Percentiles rank a stretch among this genome's conserved stretches.
These are phyloP conservation scores for Yarrowia sp. DNA, from an alignment of 805 yeast genomes.

Conservation along the genomic window DNA sequence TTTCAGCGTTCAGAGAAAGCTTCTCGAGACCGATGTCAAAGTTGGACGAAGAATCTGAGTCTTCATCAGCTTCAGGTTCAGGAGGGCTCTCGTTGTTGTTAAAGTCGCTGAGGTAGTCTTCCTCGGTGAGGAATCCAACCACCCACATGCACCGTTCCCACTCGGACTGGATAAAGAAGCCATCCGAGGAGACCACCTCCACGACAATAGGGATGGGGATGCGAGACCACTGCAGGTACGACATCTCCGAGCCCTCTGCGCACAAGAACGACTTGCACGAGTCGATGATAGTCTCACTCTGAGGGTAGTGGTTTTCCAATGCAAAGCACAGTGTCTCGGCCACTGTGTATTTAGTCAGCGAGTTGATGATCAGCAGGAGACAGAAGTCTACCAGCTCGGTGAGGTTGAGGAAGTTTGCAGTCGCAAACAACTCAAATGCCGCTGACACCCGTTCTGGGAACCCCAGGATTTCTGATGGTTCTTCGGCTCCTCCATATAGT, in stretches of 20 bases:
- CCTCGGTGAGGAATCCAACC: slow-evolving; percentile 37
- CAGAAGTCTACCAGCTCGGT: slow-evolving; percentile 47
- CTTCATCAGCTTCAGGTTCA: background rate
- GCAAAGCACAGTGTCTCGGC: slow-evolving; percentile 45
- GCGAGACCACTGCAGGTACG: slow-evolving; percentile 48
- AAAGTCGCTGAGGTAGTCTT: slow-evolving; percentile 1
- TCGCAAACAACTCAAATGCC: slow-evolving; percentile 27
- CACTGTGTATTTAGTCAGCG: slow-evolving; percentile 42
- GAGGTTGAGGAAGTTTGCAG: slow-evolving; percentile 50
- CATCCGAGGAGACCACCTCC: slow-evolving; percentile 49
- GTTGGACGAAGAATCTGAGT: slow-evolving; percentile 6
- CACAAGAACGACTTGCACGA: slow-evolving; percentile 49
- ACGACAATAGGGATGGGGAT: slow-evolving; percentile 46
- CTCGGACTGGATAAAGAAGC: slow-evolving; percentile 54
- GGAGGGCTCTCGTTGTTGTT: background rate
- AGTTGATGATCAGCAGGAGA: slow-evolving; percentile 43
- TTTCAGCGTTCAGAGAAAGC: background rate
- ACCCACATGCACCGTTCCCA: slow-evolving; percentile 55
- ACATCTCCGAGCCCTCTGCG: slow-evolving; percentile 51
- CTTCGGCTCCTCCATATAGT: slow-evolving; percentile 45
- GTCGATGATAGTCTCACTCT: slow-evolving; percentile 48
- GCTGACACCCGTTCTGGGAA: slow-evolving; percentile 15
- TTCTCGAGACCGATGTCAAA: slow-evolving; percentile 14
- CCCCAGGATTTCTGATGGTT: slow-evolving; percentile 2
- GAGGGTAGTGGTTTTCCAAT: slow-evolving; percentile 45